These are phyloP conservation scores for Penicillium sp. DNA, from an alignment of 2,329 filamentous ascomycete genomes.

Conservation along the genomic window DNA sequence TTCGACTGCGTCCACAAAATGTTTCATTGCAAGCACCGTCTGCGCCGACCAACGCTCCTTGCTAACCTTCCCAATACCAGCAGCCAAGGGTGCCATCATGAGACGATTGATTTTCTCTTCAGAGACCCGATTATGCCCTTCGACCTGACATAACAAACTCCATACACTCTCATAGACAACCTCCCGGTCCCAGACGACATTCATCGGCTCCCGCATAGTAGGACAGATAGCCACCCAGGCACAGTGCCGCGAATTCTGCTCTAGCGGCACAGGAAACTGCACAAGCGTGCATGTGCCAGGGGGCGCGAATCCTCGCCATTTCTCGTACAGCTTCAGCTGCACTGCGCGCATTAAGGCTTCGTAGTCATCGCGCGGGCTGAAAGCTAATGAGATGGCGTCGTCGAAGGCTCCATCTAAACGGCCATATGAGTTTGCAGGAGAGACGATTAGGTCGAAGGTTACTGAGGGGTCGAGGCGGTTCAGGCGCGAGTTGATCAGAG, in stretches of 20 bases:
- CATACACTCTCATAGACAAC: slow-evolving; percentile 56
- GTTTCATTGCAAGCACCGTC: slow-evolving; percentile 51
- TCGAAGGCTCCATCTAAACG: slow-evolving; percentile 56
- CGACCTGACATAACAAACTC: slow-evolving; percentile 51
- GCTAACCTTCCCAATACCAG: slow-evolving; percentile 49
- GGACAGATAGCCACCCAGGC: slow-evolving; percentile 51
- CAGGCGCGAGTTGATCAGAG: slow-evolving; percentile 38
- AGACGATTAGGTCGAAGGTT: slow-evolving; percentile 52
- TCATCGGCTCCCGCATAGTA: slow-evolving; percentile 51
- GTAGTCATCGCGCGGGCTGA: slow-evolving; percentile 46
- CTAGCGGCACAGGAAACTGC: slow-evolving; percentile 42
- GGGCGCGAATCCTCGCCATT: slow-evolving; percentile 52
- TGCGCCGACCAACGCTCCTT: slow-evolving; percentile 52
- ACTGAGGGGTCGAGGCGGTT: slow-evolving; percentile 34
- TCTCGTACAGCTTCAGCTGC: slow-evolving; percentile 47
- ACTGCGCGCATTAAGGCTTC: slow-evolving; percentile 48
- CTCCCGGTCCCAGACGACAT: slow-evolving; percentile 51
- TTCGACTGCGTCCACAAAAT: slow-evolving; percentile 50
- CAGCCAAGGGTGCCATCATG: slow-evolving; percentile 52
- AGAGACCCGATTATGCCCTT: slow-evolving; percentile 45
- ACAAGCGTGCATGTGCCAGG: slow-evolving; percentile 53
- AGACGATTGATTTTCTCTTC: background rate
- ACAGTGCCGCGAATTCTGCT: slow-evolving; percentile 44
- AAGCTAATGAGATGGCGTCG: slow-evolving; percentile 52
- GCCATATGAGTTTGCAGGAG: slow-evolving; percentile 56